These are phyloP conservation scores for Drechslera avenae DNA, from an alignment of 2,329 filamentous ascomycete genomes.

Conservation along the genomic window DNA sequence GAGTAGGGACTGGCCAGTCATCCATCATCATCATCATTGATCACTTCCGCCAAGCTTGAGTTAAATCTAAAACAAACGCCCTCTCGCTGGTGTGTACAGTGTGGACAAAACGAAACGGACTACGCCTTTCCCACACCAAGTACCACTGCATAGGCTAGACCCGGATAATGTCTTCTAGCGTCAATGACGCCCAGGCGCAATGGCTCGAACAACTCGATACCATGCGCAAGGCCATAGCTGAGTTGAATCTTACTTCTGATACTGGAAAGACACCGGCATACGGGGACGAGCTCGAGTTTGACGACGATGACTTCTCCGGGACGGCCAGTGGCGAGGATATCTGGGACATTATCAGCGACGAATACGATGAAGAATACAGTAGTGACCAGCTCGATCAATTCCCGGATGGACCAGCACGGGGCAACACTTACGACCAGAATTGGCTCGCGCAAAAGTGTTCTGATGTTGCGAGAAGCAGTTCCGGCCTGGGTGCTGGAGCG, in stretches of 20 bases:
- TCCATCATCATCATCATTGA: slow-evolving; percentile 23
- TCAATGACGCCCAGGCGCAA: slow-evolving; percentile 60
- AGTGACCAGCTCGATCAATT: slow-evolving; percentile 67
- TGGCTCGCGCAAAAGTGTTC: slow-evolving; percentile 78
- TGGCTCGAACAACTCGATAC: slow-evolving; percentile 85
- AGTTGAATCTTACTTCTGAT: slow-evolving; percentile 63
- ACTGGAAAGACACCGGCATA: slow-evolving; percentile 57
- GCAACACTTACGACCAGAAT: slow-evolving; percentile 58
- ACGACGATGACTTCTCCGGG: slow-evolving; percentile 67
- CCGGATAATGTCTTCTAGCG: slow-evolving; percentile 45
- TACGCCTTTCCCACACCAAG: too few relatives aligned
- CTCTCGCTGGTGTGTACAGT: too few relatives aligned
- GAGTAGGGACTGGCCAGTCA: slow-evolving; percentile 10
- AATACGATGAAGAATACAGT: slow-evolving; percentile 67
- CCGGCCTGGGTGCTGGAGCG: slow-evolving; percentile 70
- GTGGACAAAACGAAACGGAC: too few relatives aligned
- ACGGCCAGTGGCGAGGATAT: slow-evolving; percentile 77
- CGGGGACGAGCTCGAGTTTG: slow-evolving; percentile 64
- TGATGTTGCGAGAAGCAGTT: slow-evolving; percentile 66
- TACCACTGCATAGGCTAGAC: too few relatives aligned
- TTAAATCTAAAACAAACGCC: not conserved
- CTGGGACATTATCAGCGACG: slow-evolving; percentile 88
- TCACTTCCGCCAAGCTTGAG: slow-evolving; percentile 18
- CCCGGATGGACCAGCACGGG: slow-evolving; percentile 38
- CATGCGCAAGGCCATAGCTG: slow-evolving; percentile 84